Evolutionary conservation across 75 land plant genomes (phyloP).

Genomic region (Pseudotsuga menziesii): DNA sequence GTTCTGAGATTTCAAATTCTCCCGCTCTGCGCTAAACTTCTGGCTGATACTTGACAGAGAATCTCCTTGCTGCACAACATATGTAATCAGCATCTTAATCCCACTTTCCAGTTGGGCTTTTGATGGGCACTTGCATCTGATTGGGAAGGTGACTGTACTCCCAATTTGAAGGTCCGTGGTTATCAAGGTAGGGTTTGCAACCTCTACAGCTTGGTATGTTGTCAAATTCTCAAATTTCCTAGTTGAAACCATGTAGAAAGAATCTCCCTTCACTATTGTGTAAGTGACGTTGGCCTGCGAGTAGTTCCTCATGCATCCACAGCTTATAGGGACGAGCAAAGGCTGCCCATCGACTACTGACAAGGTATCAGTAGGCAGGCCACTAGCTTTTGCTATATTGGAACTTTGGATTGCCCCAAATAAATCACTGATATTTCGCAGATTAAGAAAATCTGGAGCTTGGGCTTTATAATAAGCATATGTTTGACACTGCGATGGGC

Average conservation of each 20-base stretch:
- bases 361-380: conserved; percentile 16
- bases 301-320: conserved; percentile 48
- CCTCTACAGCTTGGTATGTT: conserved; percentile 40
- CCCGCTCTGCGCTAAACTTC: conserved; percentile 16
- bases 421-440: conserved; percentile 26
- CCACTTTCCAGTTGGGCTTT: conserved; percentile 24
- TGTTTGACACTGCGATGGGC: conserved; percentile 19
- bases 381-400: conserved; percentile 18
- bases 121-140: conserved; percentile 58
- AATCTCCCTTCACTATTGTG: conserved; percentile 38
- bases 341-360: conserved; percentile 28
- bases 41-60: conserved; percentile 12
- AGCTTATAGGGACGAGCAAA: conserved; percentile 49
- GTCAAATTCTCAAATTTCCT: conserved; percentile 46
- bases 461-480: conserved; percentile 26
- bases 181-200: conserved; percentile 33
- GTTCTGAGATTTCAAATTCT: conserved; percentile 15
- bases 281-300: conserved; percentile 41
- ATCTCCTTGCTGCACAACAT: conserved; percentile 32
- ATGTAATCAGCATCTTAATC: conserved; percentile 33
- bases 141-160: conserved; percentile 29
- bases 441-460: conserved; percentile 18
- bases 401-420: too few relatives aligned
- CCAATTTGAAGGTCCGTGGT: conserved; percentile 30
- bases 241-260: conserved; percentile 46